phyloP scores from a whole-genome alignment of 164 flowering plant genomes.

The Annona cherimola region DNA sequence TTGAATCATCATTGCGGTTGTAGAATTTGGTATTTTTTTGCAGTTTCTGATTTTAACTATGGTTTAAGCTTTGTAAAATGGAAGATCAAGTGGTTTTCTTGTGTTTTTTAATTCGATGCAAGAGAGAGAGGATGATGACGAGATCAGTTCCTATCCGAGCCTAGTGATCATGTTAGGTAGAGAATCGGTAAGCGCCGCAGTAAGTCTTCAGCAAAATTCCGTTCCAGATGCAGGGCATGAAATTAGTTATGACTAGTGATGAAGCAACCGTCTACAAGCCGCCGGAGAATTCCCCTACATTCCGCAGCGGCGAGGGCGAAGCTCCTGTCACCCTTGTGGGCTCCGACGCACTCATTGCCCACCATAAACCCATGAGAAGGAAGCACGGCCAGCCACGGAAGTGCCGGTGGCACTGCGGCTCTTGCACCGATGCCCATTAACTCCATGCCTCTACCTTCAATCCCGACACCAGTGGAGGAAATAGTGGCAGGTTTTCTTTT shows the following conservation, averaged over 20 bases:
- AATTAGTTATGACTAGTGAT: constrained; percentile 41
- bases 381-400: constrained; percentile 94
- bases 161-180: constrained; percentile 38
- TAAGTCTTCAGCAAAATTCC: constrained; percentile 27
- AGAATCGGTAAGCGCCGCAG: constrained; percentile 35
- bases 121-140: constrained; percentile 5
- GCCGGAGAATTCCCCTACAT: constrained; percentile 34
- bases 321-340: constrained; percentile 11
- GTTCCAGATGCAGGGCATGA: constrained; percentile 36
- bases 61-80: constrained; percentile 1
- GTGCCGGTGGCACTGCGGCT: constrained; percentile 65
- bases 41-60: no score
- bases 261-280: constrained; percentile 58
- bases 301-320: constrained; percentile 23
- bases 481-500: constrained; percentile 14
- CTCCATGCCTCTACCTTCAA: constrained; percentile 17
- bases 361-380: constrained; percentile 42
- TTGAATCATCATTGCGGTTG: neutral
- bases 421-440: constrained; percentile 28
- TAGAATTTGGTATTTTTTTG: no score
- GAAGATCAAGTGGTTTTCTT: neutral
- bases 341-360: constrained; percentile 3
- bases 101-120: constrained; percentile 4
- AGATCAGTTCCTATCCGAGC: constrained; percentile 39
- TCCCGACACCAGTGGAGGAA: constrained; percentile 28